phyloP scores from a whole-genome alignment of 345 rosid species.

The Tarenaya hassleriana region DNA sequence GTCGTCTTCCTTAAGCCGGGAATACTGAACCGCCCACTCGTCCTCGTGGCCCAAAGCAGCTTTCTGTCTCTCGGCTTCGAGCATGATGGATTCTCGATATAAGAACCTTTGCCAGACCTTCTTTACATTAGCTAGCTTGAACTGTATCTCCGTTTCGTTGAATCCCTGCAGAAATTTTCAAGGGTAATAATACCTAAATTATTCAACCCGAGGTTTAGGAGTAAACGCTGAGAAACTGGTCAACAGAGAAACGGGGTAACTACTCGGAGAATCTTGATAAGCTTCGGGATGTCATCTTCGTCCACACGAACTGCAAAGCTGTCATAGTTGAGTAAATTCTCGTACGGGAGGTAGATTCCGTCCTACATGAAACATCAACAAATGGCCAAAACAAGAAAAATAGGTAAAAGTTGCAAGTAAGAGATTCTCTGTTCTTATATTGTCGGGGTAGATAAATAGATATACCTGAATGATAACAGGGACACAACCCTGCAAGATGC shows the following conservation, averaged over 20 bases:
- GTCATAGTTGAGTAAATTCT: constrained; percentile 86
- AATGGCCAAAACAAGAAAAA: constrained; percentile 1
- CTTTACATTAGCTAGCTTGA: constrained; percentile 59
- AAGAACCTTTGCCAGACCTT: constrained; percentile 87
- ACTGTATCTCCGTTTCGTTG: constrained; percentile 64
- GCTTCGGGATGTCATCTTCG: constrained; percentile 86
- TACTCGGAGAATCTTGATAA: constrained; percentile 84
- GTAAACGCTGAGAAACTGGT: constrained; percentile 9
- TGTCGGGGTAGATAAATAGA: too few species aligned
- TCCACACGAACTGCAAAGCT: constrained; percentile 81
- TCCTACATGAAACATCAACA: constrained; percentile 45
- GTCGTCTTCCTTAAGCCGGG: constrained; percentile 62
- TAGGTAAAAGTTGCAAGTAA: neutral
- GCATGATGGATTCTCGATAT: constrained; percentile 69
- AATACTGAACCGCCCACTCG: constrained; percentile 67
- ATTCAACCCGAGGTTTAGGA: neutral
- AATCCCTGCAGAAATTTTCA: constrained; percentile 41
- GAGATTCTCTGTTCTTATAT: too few species aligned
- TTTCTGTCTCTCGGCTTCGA: constrained; percentile 85
- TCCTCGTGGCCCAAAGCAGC: constrained; percentile 35
- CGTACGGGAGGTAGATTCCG: constrained; percentile 90
- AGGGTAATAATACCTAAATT: neutral
- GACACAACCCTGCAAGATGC: constrained; percentile 91
- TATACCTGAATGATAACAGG: constrained; percentile 94
- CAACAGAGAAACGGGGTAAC: neutral